Base-by-base conservation (phyloP, 768 basidiomycete genomes). In the Mycena vitilis region DNA sequence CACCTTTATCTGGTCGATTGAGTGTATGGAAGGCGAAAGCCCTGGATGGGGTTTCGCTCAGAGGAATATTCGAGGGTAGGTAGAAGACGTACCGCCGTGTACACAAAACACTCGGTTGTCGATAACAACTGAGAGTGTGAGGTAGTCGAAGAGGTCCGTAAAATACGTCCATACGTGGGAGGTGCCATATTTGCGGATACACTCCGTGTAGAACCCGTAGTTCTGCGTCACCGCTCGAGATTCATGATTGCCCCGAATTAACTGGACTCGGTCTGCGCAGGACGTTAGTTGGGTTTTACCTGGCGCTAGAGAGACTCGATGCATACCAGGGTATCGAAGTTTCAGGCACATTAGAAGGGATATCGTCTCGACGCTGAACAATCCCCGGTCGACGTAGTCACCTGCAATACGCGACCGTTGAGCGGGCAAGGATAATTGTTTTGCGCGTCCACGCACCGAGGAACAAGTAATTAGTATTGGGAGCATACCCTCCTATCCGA, bases 51-150 rank as follows among this genome's bases (percentile, higher is more conserved):
- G 73, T 64, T 52, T 51, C 60, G 54, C 65, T 55, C 60, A 7
- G 20, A 44, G 66, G 34, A 60, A 47, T 11, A 15, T 34, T 10
- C 57, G 55, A 64, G 45, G 22, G 54, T 34, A 53, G n/a, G 54
- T 34, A 53, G 59, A 62, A 70, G 53, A 79, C 85, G 63, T 73
- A 95, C 97, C 97, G 74, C 98, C 98, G 73, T 99, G 98, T 12
- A 99, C 97, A 74, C 98, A 99, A 79, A 99, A 98, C 86, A 99
- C 98, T 75, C 91, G 91, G 83, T 99, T 96, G 81, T 99, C 98
- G 74, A 99, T 98, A 69, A 99, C 98, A 64, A 40, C 10, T 15
- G 40, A 96, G 64, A 99, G 84, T 13, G 98, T 99, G 73, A 99
- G 81, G 83, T 96, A 99, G 84, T 99, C 98, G 80, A 99, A 99